Conservation (phyloP, 2,329 filamentous ascomycete species). For the Arthrobotrys musiformis region DNA sequence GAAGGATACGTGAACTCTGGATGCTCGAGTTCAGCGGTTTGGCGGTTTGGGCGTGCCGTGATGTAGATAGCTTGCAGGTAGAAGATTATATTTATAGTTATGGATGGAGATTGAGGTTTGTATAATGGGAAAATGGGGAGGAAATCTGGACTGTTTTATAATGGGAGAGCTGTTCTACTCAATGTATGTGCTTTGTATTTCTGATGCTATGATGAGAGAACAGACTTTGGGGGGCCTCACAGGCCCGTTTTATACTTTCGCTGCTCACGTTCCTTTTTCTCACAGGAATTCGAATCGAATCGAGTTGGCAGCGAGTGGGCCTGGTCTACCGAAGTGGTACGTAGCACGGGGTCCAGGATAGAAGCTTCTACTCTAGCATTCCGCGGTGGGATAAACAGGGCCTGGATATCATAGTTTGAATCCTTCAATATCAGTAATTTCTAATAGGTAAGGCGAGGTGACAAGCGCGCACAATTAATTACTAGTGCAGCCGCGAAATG, state of each 20-base stretch:
- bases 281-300: background rate
- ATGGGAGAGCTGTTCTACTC: background rate
- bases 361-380: background rate
- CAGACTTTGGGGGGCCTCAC: background rate
- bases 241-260: no score
- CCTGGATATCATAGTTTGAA: background rate
- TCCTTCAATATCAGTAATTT: constrained; percentile 1
- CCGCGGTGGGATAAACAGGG: background rate
- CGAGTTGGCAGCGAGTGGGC: background rate
- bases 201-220: background rate
- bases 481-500: background rate
- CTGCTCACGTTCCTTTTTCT: background rate
- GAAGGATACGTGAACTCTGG: constrained; percentile 22
- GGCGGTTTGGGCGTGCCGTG: constrained; percentile 9
- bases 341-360: background rate
- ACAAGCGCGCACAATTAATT: background rate
- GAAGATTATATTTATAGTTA: background rate
- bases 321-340: background rate
- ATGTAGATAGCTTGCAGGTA: no score
- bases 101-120: background rate
- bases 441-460: background rate
- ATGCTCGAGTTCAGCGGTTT: background rate
- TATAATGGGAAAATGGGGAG: no score
- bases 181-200: background rate
- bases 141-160: background rate